These are phyloP conservation scores for Ziziphus jujuba DNA, from an alignment of 306 rosid species.

Conservation along the genomic window DNA sequence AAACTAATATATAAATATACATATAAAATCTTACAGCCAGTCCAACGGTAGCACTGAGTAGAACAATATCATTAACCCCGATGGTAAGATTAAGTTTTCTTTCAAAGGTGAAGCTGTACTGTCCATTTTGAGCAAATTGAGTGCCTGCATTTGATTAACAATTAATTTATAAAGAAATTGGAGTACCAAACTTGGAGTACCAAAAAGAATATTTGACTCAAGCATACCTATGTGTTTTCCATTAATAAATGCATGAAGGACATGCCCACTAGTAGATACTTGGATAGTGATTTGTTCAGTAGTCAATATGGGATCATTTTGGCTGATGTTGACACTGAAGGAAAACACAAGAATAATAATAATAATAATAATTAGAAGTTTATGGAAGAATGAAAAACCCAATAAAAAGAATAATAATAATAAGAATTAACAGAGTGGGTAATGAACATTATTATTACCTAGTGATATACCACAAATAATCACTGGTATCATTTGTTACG, in stretches of 20 bases:
- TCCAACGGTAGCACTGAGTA: conserved; percentile 41
- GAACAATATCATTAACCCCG: conserved; percentile 31
- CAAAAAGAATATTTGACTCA: background rate
- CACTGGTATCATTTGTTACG: conserved; percentile 35
- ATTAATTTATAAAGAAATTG: background rate
- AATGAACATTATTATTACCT: conserved; percentile 5
- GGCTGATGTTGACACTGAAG: background rate
- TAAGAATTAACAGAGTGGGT: background rate
- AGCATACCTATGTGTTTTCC: conserved; percentile 23
- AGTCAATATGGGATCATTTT: conserved; percentile 11
- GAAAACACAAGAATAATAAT: background rate
- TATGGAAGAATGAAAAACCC: no score
- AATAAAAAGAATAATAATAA: background rate
- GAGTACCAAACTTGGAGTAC: background rate
- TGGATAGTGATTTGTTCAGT: conserved; percentile 4
- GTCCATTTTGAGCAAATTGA: conserved; percentile 29
- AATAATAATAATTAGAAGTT: background rate
- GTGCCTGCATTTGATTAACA: conserved; percentile 17
- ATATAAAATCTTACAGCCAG: conserved; percentile 30
- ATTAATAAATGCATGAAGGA: conserved; percentile 34
- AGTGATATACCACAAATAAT: conserved; percentile 41
- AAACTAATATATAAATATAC: no score
- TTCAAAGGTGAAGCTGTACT: conserved; percentile 23
- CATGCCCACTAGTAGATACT: conserved; percentile 28
- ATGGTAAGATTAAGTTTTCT: conserved; percentile 6